Conservation (phyloP, 2,329 filamentous ascomycete species). For the Fusarium sp. region DNA sequence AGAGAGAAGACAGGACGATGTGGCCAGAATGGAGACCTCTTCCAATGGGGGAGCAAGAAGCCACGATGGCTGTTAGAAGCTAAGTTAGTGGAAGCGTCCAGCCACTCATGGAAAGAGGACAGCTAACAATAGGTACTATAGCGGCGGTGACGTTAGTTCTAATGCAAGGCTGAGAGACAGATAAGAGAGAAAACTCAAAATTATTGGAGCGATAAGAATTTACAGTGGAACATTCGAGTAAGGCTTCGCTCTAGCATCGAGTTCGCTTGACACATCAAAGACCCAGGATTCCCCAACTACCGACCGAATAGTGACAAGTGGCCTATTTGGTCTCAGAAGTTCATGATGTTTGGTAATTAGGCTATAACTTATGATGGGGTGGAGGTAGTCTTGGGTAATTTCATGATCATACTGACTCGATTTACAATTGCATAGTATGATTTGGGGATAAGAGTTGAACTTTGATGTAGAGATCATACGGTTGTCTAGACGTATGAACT, state of each 20-base stretch:
- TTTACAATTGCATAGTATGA: not conserved
- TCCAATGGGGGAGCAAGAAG: constrained; percentile 44
- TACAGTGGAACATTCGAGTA: constrained; percentile 5
- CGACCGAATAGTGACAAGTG: constrained; percentile 33
- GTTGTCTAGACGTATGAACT: not conserved
- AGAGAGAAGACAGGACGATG: constrained; percentile 48
- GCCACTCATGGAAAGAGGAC: constrained; percentile 51
- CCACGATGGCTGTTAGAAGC: constrained; percentile 46
- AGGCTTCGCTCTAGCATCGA: constrained; percentile 24
- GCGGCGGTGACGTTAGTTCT: constrained; percentile 38
- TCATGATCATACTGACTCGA: constrained; percentile 18
- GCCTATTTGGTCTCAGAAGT: constrained; percentile 31
- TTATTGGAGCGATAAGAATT: constrained; percentile 41
- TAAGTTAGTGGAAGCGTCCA: constrained; percentile 31
- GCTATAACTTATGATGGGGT: not conserved
- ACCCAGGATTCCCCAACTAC: constrained; percentile 24
- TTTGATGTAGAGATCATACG: not conserved
- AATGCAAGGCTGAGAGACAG: constrained; percentile 45
- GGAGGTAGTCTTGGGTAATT: constrained; percentile 3
- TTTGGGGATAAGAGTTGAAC: not conserved
- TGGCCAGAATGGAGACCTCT: constrained; percentile 49
- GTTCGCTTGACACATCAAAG: constrained; percentile 36
- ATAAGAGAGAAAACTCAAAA: not conserved
- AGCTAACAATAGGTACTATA: constrained; percentile 46
- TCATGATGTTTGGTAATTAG: constrained; percentile 36